A percentile compares a stretch with the other conserved stretches of the same genome.
Evolutionary conservation across 257 asterid genomes (phyloP).

Genomic region (Anisodus tanguticus): DNA sequence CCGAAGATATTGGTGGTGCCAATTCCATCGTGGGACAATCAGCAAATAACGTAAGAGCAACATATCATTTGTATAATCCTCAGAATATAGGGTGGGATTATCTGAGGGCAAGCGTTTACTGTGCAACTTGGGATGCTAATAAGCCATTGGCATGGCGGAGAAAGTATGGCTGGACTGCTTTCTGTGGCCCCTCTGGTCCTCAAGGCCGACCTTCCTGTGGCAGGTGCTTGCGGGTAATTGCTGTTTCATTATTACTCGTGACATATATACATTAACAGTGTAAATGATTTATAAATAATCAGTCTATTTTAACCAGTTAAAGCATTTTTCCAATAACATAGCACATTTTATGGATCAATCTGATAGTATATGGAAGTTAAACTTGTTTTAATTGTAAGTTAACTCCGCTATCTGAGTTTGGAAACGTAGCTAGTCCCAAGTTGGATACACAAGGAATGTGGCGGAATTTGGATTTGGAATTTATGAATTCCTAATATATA

Average conservation of each 20-base stretch:
- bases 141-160: slow-evolving; percentile 29
- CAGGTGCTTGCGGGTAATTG: slow-evolving; percentile 16
- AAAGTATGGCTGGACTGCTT: slow-evolving; percentile 33
- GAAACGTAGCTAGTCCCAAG: not conserved
- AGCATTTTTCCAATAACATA: too few relatives aligned
- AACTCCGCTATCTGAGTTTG: not conserved
- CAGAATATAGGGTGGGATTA: slow-evolving; percentile 27
- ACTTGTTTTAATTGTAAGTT: not conserved
- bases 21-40: not conserved
- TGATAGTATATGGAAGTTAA: not conserved
- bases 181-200: slow-evolving; percentile 28
- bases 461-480: not conserved
- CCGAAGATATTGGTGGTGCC: not conserved
- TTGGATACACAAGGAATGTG: not conserved
- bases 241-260: too few relatives aligned
- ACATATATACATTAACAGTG: too few relatives aligned
- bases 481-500: not conserved
- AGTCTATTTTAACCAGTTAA: too few relatives aligned
- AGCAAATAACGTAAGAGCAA: slow-evolving; percentile 26
- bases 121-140: slow-evolving; percentile 24
- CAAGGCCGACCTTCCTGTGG: slow-evolving; percentile 18
- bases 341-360: not conserved
- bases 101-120: slow-evolving; percentile 11
- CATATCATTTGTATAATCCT: slow-evolving; percentile 25
- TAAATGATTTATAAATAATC: too few relatives aligned